Conservation (phyloP, 371 early-diverging fungal genomes). For the Blakeslea trispora region DNA sequence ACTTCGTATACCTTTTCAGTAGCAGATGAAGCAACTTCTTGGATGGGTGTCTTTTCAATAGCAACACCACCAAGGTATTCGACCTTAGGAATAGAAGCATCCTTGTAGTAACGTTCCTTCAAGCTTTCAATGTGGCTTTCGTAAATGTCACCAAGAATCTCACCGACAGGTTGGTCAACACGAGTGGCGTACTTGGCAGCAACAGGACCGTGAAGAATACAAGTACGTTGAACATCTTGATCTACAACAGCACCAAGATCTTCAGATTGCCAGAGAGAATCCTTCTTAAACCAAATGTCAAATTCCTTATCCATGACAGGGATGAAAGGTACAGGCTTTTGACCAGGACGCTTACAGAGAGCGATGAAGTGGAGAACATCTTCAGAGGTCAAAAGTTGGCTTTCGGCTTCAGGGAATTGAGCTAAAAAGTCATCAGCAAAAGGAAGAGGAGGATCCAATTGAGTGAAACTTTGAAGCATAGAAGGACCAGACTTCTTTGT, state of each 20-base stretch:
- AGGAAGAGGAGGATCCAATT: conserved; percentile 70
- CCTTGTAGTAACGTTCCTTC: conserved; percentile 78
- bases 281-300: conserved; percentile 96
- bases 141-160: conserved; percentile 89
- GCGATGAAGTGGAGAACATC: conserved; percentile 90
- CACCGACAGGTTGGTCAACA: conserved; percentile 87
- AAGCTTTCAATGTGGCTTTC: conserved; percentile 78
- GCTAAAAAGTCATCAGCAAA: conserved; percentile 77
- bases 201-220: conserved; percentile 94
- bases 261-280: conserved; percentile 95
- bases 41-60: conserved; percentile 20
- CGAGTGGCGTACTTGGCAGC: conserved; percentile 81
- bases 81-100: conserved; percentile 70
- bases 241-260: conserved; percentile 89
- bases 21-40: conserved; percentile 28
- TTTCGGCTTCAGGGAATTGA: conserved; percentile 74
- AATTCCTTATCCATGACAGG: conserved; percentile 92
- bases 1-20: conserved; percentile 59
- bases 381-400: conserved; percentile 86
- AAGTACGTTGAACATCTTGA: conserved; percentile 90
- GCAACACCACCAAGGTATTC: conserved; percentile 82
- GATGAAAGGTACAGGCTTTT: conserved; percentile 93
- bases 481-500: conserved; percentile 56
- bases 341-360: conserved; percentile 78
- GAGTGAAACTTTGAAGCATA: conserved; percentile 70